These are phyloP conservation scores for Lactarius psammicola DNA, from an alignment of 768 basidiomycete species.

Conservation along the genomic window DNA sequence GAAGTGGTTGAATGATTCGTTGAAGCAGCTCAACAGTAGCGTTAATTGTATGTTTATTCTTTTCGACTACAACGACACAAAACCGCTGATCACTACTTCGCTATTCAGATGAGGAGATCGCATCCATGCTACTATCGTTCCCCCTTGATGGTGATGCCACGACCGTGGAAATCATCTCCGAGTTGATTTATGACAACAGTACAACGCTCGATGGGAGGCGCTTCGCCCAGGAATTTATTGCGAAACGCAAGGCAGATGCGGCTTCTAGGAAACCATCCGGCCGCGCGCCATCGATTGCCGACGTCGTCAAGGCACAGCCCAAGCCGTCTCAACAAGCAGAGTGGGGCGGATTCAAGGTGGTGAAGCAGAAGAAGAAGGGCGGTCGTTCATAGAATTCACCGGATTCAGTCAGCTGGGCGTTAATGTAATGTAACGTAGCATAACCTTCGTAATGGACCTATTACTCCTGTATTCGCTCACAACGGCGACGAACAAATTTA, in stretches of 20 bases:
- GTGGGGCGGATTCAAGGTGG: conserved; percentile 90
- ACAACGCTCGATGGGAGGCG: conserved; percentile 93
- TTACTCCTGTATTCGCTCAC: background rate
- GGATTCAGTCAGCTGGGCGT: background rate
- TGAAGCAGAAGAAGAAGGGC: conserved; percentile 94
- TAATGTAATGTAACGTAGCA: conserved; percentile 10
- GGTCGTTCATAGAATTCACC: conserved; percentile 45
- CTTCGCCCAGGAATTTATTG: conserved; percentile 90
- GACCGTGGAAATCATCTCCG: conserved; percentile 89
- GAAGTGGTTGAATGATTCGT: conserved; percentile 82
- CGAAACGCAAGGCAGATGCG: conserved; percentile 82
- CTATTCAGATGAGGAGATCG: conserved; percentile 85
- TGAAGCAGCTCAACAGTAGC: conserved; percentile 72
- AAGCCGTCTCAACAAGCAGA: conserved; percentile 67
- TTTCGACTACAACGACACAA: background rate
- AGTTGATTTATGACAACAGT: conserved; percentile 91
- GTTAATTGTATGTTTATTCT: conserved; percentile 58
- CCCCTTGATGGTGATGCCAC: conserved; percentile 83
- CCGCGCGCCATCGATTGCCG: conserved; percentile 73
- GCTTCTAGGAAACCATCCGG: conserved; percentile 47
- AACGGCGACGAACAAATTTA: background rate
- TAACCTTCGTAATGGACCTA: conserved; percentile 15
- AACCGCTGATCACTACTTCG: conserved; percentile 8
- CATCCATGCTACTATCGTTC: conserved; percentile 93
- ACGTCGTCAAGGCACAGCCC: conserved; percentile 87